Percentiles rank a stretch among this genome's conserved stretches.
Evolutionary conservation across 805 yeast species (phyloP).

Genomic region (Yamadazyma nakazawae): DNA sequence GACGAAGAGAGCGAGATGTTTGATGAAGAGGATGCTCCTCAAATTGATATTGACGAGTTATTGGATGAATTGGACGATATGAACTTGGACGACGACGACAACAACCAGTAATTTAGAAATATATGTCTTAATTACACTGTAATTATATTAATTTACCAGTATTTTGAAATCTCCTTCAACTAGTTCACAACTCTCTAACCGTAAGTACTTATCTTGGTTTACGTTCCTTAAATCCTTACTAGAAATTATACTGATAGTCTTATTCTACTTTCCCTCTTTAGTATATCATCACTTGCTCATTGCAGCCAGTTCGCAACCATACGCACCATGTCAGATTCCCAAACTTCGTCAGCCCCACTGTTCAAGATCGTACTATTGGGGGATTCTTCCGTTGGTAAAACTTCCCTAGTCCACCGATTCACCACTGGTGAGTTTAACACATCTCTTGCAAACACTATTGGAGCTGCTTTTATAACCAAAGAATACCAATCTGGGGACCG

Average conservation of each 20-base stretch:
- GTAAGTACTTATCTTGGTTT: no score
- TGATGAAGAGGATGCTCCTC: constrained; percentile 79
- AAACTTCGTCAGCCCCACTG: constrained; percentile 22
- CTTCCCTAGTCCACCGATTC: constrained; percentile 79
- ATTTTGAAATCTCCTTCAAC: no score
- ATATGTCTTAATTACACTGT: not conserved
- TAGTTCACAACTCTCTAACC: no score
- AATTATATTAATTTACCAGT: not conserved
- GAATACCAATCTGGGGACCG: constrained; percentile 29
- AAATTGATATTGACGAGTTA: constrained; percentile 84
- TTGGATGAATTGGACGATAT: constrained; percentile 93
- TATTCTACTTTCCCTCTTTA: no score
- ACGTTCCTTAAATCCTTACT: no score
- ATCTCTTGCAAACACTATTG: constrained; percentile 86
- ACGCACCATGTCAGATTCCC: not conserved
- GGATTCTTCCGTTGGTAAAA: constrained; percentile 61
- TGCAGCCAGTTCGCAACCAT: not conserved
- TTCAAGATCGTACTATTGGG: constrained; percentile 44
- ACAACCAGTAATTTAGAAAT: not conserved
- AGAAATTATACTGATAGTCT: no score
- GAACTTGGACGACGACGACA: constrained; percentile 55
- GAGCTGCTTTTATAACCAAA: constrained; percentile 97
- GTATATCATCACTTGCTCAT: no score
- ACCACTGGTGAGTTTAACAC: constrained; percentile 70
- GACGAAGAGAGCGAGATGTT: constrained; percentile 46